Evolutionary conservation across 495 filamentous ascomycete genomes (phyloP).

Genomic region (Daldinia caldariorum): DNA sequence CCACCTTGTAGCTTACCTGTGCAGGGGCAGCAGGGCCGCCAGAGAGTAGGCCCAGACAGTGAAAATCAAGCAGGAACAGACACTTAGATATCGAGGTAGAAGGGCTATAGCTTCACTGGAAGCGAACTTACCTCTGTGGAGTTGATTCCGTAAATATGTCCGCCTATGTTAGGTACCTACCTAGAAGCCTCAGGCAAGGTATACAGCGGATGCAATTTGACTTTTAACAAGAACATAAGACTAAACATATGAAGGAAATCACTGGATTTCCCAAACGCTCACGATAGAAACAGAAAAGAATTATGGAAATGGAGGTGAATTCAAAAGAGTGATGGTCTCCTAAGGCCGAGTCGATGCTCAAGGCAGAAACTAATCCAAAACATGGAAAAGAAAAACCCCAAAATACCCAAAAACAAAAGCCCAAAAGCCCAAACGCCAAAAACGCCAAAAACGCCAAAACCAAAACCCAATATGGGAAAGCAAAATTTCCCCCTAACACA

Average conservation of each 20-base stretch:
- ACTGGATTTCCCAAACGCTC: not conserved
- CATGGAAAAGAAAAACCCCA: not conserved
- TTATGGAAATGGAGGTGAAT: slow-evolving; percentile 9
- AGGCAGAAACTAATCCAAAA: not conserved
- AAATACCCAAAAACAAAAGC: slow-evolving; percentile 4
- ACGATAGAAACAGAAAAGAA: not conserved
- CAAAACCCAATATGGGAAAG: not conserved
- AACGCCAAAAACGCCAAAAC: slow-evolving; percentile 17
- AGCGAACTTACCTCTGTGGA: not conserved
- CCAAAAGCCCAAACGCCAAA: not conserved
- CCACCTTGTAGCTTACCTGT: too few relatives aligned
- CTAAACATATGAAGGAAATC: not conserved
- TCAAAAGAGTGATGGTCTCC: slow-evolving; percentile 12
- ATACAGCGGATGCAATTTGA: too few relatives aligned
- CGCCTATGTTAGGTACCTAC: not conserved
- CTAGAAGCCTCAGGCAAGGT: not conserved
- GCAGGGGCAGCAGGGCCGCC: too few relatives aligned
- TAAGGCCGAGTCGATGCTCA: slow-evolving; percentile 9
- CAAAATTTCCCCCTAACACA: not conserved
- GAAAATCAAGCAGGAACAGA: not conserved
- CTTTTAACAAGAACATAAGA: not conserved
- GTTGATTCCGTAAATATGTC: not conserved
- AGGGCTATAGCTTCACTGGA: not conserved
- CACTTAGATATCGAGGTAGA: not conserved
- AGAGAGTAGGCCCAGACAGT: not conserved